These are phyloP conservation scores for Penicillium cinerascens DNA, from an alignment of 495 filamentous ascomycete genomes.

Conservation along the genomic window DNA sequence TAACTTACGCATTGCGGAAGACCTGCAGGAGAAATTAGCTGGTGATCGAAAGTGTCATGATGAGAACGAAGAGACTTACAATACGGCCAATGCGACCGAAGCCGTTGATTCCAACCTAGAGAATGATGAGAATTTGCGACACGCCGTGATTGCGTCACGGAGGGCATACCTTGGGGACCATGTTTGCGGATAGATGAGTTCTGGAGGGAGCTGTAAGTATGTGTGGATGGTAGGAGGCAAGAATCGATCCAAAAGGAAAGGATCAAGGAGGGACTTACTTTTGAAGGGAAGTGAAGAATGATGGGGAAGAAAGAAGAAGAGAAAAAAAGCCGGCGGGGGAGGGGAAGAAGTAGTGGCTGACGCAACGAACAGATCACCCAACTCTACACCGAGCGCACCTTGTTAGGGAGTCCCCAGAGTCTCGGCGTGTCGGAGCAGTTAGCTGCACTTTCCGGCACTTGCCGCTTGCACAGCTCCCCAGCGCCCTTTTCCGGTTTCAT, in stretches of 20 bases:
- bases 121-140: neutral
- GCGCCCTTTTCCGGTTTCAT: constrained; percentile 48
- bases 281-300: constrained; percentile 17
- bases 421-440: neutral
- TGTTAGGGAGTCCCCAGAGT: neutral
- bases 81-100: constrained; percentile 99
- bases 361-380: constrained; percentile 43
- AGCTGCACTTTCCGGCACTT: constrained; percentile 30
- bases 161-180: constrained; percentile 41
- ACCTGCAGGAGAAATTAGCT: constrained; percentile 42
- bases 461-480: constrained; percentile 31
- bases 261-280: constrained; percentile 7
- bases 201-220: constrained; percentile 10
- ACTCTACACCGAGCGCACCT: constrained; percentile 3
- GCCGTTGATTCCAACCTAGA: constrained; percentile 93
- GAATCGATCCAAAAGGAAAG: constrained; percentile 14
- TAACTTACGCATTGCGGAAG: constrained; percentile 75
- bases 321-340: constrained; percentile 21
- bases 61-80: constrained; percentile 46
- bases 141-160: neutral
- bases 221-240: constrained; percentile 1
- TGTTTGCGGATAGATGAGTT: constrained; percentile 28
- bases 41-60: neutral
- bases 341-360: constrained; percentile 31
- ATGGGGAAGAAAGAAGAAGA: constrained; percentile 25